phyloP scores from a whole-genome alignment of 768 basidiomycete species.

The Strobilomyces echinocephalus region DNA sequence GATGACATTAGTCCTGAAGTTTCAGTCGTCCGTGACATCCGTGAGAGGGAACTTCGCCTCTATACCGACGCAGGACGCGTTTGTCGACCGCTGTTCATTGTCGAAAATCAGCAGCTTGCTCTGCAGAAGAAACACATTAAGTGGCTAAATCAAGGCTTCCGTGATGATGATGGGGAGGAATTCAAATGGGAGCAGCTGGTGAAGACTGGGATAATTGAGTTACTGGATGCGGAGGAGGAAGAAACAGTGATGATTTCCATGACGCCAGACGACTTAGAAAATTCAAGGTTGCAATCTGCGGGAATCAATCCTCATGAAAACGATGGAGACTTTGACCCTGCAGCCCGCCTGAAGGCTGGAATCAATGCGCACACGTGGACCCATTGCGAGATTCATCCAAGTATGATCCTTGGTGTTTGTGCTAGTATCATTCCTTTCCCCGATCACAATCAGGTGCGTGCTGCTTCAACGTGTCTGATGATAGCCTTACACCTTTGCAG shows the following conservation, averaged over 20 bases:
- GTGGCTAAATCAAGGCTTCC: conserved; percentile 55
- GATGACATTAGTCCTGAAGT: conserved; percentile 96
- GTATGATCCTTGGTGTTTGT: conserved; percentile 98
- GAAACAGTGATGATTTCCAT: conserved; percentile 99
- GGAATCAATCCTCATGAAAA: conserved; percentile 55
- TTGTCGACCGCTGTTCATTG: conserved; percentile 95
- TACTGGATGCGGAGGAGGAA: conserved; percentile 97
- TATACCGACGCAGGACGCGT: conserved; percentile 98
- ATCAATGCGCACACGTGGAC: conserved; percentile 91
- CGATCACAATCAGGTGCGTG: conserved; percentile 92
- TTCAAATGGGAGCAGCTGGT: conserved; percentile 84
- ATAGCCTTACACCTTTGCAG: conserved; percentile 37
- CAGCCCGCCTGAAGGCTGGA: conserved; percentile 81
- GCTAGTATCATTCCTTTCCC: conserved; percentile 99
- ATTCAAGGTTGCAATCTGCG: conserved; percentile 62
- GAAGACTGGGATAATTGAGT: conserved; percentile 84
- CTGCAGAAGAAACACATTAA: conserved; percentile 82
- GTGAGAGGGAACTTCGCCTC: conserved; percentile 88
- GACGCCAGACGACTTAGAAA: conserved; percentile 94
- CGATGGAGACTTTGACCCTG: conserved; percentile 76
- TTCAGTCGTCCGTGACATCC: conserved; percentile 94
- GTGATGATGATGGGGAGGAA: conserved; percentile 54
- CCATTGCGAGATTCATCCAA: conserved; percentile 98
- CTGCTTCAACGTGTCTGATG: not conserved
- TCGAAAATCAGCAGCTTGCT: conserved; percentile 82